phyloP scores from a whole-genome alignment of 306 rosid species.

The Argentina anserina region DNA sequence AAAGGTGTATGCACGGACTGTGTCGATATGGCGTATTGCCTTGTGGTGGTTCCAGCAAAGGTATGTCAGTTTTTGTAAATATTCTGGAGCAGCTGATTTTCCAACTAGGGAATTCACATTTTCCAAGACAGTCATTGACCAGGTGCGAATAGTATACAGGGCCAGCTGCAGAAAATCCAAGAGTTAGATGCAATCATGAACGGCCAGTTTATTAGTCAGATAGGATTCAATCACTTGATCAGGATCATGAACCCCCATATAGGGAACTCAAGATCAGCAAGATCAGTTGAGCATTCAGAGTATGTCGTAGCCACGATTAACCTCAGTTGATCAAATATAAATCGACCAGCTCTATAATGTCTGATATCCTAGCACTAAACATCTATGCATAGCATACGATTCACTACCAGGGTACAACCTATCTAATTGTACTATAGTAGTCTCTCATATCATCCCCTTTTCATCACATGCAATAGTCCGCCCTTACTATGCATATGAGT shows the following conservation, averaged over 20 bases:
- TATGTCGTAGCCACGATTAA: not conserved
- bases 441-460: not conserved
- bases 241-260: not conserved
- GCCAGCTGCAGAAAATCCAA: conserved; percentile 62
- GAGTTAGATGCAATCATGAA: not conserved
- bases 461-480: not conserved
- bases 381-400: conserved; percentile 5
- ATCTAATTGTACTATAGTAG: not conserved
- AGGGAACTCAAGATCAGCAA: not conserved
- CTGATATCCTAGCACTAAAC: conserved; percentile 3
- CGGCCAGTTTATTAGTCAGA: not conserved
- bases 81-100: conserved; percentile 87
- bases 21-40: conserved; percentile 82
- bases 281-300: not conserved
- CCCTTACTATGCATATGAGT: not conserved
- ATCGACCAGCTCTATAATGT: too few relatives aligned
- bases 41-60: conserved; percentile 96
- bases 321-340: not conserved
- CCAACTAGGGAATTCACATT: conserved; percentile 92
- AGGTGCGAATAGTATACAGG: conserved; percentile 86
- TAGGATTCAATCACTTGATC: not conserved
- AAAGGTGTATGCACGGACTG: conserved; percentile 87
- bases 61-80: conserved; percentile 85
- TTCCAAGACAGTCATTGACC: conserved; percentile 94
- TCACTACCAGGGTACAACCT: not conserved